Conservation (phyloP, 148 eudicot genomes). For the Chenopodium berlandieri region DNA sequence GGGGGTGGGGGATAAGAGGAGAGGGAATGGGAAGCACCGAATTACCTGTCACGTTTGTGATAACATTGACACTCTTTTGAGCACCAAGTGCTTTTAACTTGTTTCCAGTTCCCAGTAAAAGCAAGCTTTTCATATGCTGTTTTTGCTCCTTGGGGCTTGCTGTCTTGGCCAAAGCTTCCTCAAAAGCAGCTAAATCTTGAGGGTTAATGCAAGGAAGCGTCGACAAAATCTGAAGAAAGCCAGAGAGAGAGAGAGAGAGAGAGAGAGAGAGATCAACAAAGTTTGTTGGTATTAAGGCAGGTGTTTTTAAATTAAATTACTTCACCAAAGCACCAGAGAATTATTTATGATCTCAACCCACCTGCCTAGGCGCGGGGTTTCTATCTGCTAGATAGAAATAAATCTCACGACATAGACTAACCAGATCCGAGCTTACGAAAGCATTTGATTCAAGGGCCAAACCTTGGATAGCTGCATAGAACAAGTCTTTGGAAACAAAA, state of each 20-base stretch:
- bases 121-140: slow-evolving; percentile 87
- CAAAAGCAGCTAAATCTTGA: slow-evolving; percentile 84
- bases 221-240: slow-evolving; percentile 61
- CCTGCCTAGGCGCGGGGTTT: slow-evolving; percentile 90
- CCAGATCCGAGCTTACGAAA: slow-evolving; percentile 61
- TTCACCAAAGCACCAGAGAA: neutral
- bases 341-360: slow-evolving; percentile 28
- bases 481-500: slow-evolving; percentile 82
- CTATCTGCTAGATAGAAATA: slow-evolving; percentile 65
- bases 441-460: slow-evolving; percentile 87
- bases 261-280: neutral
- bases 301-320: neutral
- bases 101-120: slow-evolving; percentile 74
- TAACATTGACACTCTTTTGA: slow-evolving; percentile 77
- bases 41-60: slow-evolving; percentile 88
- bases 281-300: neutral
- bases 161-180: slow-evolving; percentile 89
- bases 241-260: neutral
- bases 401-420: slow-evolving; percentile 86
- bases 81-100: slow-evolving; percentile 84
- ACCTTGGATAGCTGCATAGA: slow-evolving; percentile 80
- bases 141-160: slow-evolving; percentile 94
- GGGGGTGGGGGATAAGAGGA: neutral
- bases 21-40: neutral
- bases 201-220: slow-evolving; percentile 72